phyloP scores from a whole-genome alignment of 2,329 filamentous ascomycete genomes.

The Pyricularia pennisetigena region DNA sequence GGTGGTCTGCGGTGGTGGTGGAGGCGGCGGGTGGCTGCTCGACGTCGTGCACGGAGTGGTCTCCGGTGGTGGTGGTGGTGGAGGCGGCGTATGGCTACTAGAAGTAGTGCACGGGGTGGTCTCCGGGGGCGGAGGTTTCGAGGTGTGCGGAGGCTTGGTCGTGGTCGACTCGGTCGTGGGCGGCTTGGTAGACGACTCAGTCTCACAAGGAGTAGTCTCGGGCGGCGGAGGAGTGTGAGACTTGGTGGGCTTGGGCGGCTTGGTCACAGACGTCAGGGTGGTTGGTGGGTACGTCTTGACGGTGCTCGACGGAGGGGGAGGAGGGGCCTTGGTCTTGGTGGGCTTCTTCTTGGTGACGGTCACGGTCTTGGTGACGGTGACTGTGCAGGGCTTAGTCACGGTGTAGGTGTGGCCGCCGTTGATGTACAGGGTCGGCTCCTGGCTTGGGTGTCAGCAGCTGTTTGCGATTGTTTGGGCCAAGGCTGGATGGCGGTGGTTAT shows the following conservation, averaged over 20 bases:
- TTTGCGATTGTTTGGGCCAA: background rate
- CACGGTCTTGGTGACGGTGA: slow-evolving; percentile 24
- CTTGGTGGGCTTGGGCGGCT: background rate
- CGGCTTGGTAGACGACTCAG: background rate
- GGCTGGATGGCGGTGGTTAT: background rate
- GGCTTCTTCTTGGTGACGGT: slow-evolving; percentile 4
- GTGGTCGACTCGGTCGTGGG: background rate
- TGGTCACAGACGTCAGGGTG: background rate
- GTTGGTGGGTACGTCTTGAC: background rate
- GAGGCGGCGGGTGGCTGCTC: background rate
- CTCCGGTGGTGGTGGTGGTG: no score
- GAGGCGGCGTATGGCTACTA: background rate
- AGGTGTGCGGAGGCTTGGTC: background rate
- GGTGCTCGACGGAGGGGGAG: background rate
- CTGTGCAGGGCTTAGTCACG: slow-evolving; percentile 24
- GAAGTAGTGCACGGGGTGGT: background rate
- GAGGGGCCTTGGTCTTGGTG: background rate
- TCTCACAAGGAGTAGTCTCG: background rate
- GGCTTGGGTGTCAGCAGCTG: background rate
- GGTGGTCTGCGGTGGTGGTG: background rate
- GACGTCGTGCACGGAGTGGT: no score
- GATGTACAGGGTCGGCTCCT: slow-evolving; percentile 24
- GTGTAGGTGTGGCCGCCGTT: slow-evolving; percentile 33
- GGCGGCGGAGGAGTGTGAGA: background rate
- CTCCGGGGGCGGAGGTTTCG: background rate